Percentiles rank a stretch among this genome's conserved stretches.
phyloP scores from a whole-genome alignment of 805 yeast genomes.

The Lipomyces kockii region DNA sequence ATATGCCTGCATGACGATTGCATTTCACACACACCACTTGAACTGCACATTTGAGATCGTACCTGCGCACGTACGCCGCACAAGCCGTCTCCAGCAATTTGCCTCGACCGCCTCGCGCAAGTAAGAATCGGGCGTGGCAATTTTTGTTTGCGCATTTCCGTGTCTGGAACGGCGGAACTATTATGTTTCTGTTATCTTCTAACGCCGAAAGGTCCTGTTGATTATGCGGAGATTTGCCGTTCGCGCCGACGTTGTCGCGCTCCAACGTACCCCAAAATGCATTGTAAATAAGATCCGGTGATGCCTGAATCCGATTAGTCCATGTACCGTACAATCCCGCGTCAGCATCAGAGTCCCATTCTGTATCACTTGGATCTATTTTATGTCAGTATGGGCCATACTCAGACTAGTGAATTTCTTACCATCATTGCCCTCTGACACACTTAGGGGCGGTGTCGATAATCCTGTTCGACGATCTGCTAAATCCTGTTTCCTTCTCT shows the following conservation, averaged over 20 bases:
- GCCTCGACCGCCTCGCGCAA: constrained; percentile 6
- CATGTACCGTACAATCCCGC: background rate
- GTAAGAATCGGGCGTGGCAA: constrained; percentile 16
- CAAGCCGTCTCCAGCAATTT: constrained; percentile 11
- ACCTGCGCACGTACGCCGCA: constrained; percentile 14
- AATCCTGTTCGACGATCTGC: constrained; percentile 3
- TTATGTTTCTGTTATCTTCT: background rate
- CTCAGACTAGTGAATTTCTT: background rate
- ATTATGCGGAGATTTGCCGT: background rate
- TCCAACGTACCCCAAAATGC: constrained; percentile 26
- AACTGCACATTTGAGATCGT: background rate
- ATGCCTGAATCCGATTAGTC: background rate
- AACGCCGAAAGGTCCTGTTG: constrained; percentile 7
- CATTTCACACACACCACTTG: constrained; percentile 42
- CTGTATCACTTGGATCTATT: background rate
- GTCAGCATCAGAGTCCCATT: constrained; percentile 5
- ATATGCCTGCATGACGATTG: constrained; percentile 43
- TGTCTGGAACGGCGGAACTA: constrained; percentile 13
- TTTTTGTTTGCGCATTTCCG: constrained; percentile 18
- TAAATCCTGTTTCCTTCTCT: background rate
- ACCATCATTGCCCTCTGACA: constrained; percentile 13
- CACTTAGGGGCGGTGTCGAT: constrained; percentile 20
- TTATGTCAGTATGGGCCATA: background rate
- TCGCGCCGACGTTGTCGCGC: background rate
- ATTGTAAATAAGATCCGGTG: constrained; percentile 17